Evolutionary conservation across 2,329 filamentous ascomycete genomes (phyloP).

Genomic region (Hortaea sp.): DNA sequence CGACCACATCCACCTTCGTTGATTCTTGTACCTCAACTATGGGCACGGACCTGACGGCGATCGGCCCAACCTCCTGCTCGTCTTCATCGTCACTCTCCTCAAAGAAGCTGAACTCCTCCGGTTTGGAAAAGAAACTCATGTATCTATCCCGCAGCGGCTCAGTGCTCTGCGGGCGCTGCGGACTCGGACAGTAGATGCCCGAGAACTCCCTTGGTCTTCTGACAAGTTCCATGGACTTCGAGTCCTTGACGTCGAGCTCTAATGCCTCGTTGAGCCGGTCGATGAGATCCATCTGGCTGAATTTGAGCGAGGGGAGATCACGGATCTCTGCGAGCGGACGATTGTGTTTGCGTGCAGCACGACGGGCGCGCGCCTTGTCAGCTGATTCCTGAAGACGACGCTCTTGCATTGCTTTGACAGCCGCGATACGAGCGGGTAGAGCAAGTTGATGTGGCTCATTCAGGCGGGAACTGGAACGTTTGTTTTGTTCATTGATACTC

Average conservation of each 20-base stretch:
- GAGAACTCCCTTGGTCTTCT: conserved; percentile 20
- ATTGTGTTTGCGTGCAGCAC: conserved; percentile 19
- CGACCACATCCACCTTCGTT: conserved; percentile 11
- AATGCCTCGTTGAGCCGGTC: conserved; percentile 36
- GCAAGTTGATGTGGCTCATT: conserved; percentile 16
- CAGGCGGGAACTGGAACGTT: conserved; percentile 6
- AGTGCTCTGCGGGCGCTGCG: conserved; percentile 28
- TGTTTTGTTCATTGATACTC: conserved; percentile 23
- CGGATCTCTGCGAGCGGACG: conserved; percentile 27
- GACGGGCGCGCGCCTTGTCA: conserved; percentile 20
- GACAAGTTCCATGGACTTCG: conserved; percentile 29
- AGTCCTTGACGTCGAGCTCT: conserved; percentile 23
- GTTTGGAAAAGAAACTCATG: conserved; percentile 34
- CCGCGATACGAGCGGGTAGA: conserved; percentile 24
- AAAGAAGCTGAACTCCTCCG: conserved; percentile 28
- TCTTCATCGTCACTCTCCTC: conserved; percentile 13
- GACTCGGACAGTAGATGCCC: conserved; percentile 23
- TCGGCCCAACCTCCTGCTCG: conserved; percentile 6
- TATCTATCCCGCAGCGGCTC: conserved; percentile 34
- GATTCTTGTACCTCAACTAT: conserved; percentile 16
- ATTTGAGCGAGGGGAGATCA: conserved; percentile 38
- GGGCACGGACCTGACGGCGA: conserved; percentile 10
- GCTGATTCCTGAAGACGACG: conserved; percentile 22
- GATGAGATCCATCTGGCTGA: conserved; percentile 37
- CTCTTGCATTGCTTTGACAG: conserved; percentile 27